Evolutionary conservation across 306 rosid genomes (phyloP).

Genomic region (Quercus robur): DNA sequence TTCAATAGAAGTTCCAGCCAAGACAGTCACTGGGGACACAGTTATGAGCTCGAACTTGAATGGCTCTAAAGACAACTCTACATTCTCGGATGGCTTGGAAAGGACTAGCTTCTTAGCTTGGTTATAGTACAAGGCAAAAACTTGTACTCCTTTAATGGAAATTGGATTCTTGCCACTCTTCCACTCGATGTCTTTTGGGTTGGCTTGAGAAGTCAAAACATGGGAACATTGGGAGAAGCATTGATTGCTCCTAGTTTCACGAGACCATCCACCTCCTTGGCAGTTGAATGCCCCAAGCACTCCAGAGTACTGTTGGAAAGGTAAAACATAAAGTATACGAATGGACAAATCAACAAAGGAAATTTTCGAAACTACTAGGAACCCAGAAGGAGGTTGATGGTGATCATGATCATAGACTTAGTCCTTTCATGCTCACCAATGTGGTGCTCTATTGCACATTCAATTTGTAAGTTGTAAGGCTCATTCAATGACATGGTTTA

Average conservation of each 20-base stretch:
- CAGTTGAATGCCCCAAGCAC: conserved; percentile 90
- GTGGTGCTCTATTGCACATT: too few species aligned
- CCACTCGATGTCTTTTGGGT: conserved; percentile 77
- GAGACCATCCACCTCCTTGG: conserved; percentile 96
- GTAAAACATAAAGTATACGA: neutral
- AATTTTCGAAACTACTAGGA: too few species aligned
- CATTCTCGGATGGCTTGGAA: conserved; percentile 36
- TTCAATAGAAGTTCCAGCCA: conserved; percentile 35
- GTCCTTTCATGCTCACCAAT: too few species aligned
- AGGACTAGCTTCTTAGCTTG: conserved; percentile 63
- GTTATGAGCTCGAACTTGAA: conserved; percentile 85
- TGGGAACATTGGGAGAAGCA: conserved; percentile 63
- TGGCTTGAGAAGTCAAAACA: conserved; percentile 47
- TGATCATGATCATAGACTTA: too few species aligned
- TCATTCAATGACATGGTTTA: too few species aligned
- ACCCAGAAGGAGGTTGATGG: too few species aligned
- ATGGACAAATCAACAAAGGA: too few species aligned
- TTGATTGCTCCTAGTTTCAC: conserved; percentile 63
- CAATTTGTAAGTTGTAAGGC: too few species aligned
- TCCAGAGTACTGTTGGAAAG: conserved; percentile 53
- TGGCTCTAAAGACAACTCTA: conserved; percentile 72
- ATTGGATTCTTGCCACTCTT: conserved; percentile 59
- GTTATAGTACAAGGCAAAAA: conserved; percentile 60
- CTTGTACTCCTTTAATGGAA: conserved; percentile 41
- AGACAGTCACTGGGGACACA: conserved; percentile 53